Base-by-base conservation (phyloP, 495 filamentous ascomycete genomes). In the Tuber aestivum region DNA sequence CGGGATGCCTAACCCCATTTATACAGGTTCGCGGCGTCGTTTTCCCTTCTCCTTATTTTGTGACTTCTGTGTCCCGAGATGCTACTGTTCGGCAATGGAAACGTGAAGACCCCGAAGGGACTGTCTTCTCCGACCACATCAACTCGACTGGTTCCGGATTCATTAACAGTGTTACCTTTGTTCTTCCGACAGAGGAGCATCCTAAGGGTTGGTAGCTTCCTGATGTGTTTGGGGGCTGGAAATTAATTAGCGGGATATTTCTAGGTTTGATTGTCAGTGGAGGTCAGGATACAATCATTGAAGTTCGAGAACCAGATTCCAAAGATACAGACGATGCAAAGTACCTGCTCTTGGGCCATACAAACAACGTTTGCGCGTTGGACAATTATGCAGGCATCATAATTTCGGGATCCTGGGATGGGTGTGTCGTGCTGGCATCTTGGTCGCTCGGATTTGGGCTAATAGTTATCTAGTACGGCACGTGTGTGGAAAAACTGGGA, bases 371-470 rank as follows among this genome's bases (percentile, higher is more conserved):
- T 42, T 97, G 94, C 82, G 86, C 94, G 1, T 84, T 99, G 41
- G 94, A 97, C 82, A 90, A 92, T 8, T 89, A 91, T 72, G 89
- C 89, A 3, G 88, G 84, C 27, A 91, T 89, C 82, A 87, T 98
- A 71, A 90, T 97, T 65, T 97, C 94, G 81, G 95, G 93, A n/a
- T 91, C 94, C 83, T 99, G 96, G 96, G 96, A 99, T 83, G 88
- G 89, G 56, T 91, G 93, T 50, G 93, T 50, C 41, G 23, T 44
- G 27, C 42, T 27, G 18, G 27, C 21, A 10, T 72, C 14, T 68
- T 27, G 27, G 56, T 35, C 45, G 73, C 14, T 37, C 69, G 40
- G 69, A 42, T 50, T 74, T 77, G 35, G 45, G 35, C 80, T 81
- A 70, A 82, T 70, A 23, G 21, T 41, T 70, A 37, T 69, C 42